Conservation (phyloP, 2,329 filamentous ascomycete species). For the Arthrobotrys iridis region DNA sequence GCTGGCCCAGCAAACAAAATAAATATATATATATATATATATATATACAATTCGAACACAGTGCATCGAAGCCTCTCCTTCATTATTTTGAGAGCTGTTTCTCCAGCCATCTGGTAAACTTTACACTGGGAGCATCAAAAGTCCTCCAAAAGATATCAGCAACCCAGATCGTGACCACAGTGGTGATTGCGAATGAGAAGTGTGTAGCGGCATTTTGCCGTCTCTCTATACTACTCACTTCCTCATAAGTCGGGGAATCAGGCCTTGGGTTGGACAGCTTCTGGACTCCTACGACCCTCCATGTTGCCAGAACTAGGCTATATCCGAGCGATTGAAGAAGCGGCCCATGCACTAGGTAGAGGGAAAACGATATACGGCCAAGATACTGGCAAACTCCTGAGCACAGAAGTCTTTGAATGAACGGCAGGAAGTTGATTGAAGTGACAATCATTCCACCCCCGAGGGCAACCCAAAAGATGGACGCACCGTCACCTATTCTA, state of each 20-base stretch:
- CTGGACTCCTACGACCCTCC: slow-evolving; percentile 13
- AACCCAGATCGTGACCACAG: slow-evolving; percentile 64
- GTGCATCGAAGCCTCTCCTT: background rate
- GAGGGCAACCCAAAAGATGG: slow-evolving; percentile 13
- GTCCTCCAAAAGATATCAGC: slow-evolving; percentile 70
- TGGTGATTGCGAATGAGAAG: slow-evolving; percentile 2
- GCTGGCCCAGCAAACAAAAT: too few relatives aligned
- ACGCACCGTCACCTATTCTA: background rate
- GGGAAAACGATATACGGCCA: slow-evolving; percentile 70
- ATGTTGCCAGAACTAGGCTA: slow-evolving; percentile 62
- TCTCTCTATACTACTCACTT: background rate
- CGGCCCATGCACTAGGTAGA: slow-evolving; percentile 74
- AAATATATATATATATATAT: background rate
- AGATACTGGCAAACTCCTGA: slow-evolving; percentile 69
- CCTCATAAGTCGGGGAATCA: background rate
- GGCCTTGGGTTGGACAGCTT: background rate
- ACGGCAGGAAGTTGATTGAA: slow-evolving; percentile 19
- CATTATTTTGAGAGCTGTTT: slow-evolving; percentile 38
- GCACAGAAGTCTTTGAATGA: slow-evolving; percentile 25
- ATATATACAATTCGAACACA: background rate
- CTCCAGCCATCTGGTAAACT: slow-evolving; percentile 66
- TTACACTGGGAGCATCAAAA: slow-evolving; percentile 67
- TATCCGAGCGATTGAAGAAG: slow-evolving; percentile 71
- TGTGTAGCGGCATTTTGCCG: background rate
- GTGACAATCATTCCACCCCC: slow-evolving; percentile 18